A percentile compares a stretch with the other conserved stretches of the same genome.
phyloP scores from a whole-genome alignment of 192 early-diverging fungal genomes.

The Chytriomyces hyalinus region DNA sequence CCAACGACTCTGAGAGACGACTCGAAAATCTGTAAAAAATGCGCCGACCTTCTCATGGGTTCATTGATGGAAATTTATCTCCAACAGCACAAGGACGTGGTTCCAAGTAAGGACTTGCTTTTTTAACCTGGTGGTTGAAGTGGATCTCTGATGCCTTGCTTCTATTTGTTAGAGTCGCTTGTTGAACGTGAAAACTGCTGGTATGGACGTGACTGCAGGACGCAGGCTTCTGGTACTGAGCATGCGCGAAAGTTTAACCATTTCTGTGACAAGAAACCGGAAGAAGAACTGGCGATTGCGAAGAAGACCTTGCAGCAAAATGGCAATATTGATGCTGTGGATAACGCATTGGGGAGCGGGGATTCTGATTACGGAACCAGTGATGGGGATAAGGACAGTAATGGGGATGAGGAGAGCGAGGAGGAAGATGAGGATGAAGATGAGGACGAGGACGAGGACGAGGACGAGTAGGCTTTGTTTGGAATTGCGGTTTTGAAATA shows the following conservation, averaged over 20 bases:
- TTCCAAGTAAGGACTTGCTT: conserved; percentile 7
- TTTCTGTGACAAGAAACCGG: conserved; percentile 21
- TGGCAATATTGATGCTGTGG: too few species aligned
- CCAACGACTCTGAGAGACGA: conserved; percentile 15
- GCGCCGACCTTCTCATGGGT: conserved; percentile 28
- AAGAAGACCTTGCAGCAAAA: not conserved
- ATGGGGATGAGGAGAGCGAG: conserved; percentile 3
- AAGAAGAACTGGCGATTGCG: not conserved
- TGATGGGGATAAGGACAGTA: conserved; percentile 2
- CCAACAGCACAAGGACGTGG: not conserved
- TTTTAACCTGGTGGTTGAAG: not conserved
- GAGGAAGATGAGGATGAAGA: not conserved
- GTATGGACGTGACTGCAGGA: conserved; percentile 37
- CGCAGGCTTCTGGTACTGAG: not conserved
- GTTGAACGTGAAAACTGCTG: conserved; percentile 34
- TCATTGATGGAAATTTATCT: conserved; percentile 32
- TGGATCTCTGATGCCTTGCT: not conserved
- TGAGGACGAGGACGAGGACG: conserved; percentile 21
- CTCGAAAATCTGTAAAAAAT: conserved; percentile 34
- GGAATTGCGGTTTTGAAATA: not conserved
- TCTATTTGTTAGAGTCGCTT: conserved; percentile 7
- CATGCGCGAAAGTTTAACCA: conserved; percentile 36
- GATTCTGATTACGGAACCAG: not conserved
- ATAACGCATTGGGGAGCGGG: not conserved
- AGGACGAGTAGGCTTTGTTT: not conserved